Evolutionary conservation across 768 basidiomycete genomes (phyloP).

Genomic region (Panaeolus papilionaceus): DNA sequence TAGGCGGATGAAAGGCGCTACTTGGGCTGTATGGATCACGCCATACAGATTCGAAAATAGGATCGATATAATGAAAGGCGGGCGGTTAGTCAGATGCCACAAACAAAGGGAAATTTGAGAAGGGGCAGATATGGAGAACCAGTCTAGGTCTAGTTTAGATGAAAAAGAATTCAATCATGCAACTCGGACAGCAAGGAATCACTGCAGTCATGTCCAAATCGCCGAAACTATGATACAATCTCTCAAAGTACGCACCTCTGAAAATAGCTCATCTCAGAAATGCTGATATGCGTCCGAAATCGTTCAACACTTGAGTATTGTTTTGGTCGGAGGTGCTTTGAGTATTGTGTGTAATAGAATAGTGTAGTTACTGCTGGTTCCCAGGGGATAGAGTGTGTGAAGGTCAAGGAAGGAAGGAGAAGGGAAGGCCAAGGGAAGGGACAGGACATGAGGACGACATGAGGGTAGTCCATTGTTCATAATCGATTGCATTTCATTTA

Average conservation of each 20-base stretch:
- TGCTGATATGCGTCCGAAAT: background rate
- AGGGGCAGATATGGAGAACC: background rate
- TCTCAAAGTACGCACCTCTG: conserved; percentile 10
- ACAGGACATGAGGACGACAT: conserved; percentile 22
- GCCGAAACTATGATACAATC: conserved; percentile 8
- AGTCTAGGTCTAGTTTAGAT: background rate
- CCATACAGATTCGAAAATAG: background rate
- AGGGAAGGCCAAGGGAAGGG: conserved; percentile 16
- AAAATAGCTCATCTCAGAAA: conserved; percentile 11
- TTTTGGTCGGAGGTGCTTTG: conserved; percentile 1
- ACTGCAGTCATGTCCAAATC: background rate
- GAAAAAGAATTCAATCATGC: conserved; percentile 4
- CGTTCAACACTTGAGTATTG: background rate
- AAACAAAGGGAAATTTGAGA: conserved; percentile 1
- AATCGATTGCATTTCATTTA: conserved; percentile 12
- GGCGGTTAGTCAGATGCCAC: background rate
- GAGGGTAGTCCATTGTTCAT: conserved; percentile 19
- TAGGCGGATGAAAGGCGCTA: conserved; percentile 2
- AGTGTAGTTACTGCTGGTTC: conserved; percentile 10
- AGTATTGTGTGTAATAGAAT: conserved; percentile 5
- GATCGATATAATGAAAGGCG: conserved; percentile 8
- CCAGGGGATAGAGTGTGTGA: conserved; percentile 13
- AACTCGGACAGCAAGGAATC: background rate
- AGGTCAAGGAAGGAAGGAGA: conserved; percentile 18
- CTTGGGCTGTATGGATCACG: conserved; percentile 10